Evolutionary conservation across 2,329 filamentous ascomycete species (phyloP), one percentile per base, ranked within the genome.

Genomic region (Verticillium nonalfalfae): DNA sequence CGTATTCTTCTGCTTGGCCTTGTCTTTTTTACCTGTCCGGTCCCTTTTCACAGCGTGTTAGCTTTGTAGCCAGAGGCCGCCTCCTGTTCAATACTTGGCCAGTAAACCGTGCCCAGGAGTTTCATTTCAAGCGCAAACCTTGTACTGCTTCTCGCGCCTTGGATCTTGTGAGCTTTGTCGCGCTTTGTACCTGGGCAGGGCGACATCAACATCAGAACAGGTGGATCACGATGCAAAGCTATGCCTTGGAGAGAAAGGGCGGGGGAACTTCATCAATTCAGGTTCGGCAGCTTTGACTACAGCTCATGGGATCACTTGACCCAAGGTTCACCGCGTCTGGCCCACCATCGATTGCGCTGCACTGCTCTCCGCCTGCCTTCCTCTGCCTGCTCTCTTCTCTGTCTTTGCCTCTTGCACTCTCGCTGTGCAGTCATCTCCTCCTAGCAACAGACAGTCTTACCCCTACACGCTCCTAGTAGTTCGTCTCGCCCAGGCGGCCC

Each of bases 211-310:
- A 13, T 13, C 35, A 36, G 13, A 13, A 36, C 35, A 10, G 9
- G 35, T 4, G 13, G 13, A 36, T 36, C 9, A 36, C 35, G 6
- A 13, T 9, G 13, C 35, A 36, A 10, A 34, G 14, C 33, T 50
- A 56, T 11, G 3, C 35, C 11, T 4, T 36, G 21, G n/a, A n/a
- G 15, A 33, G 11, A n/a, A 21, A 62, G 21, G 62, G n/a, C 4
- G 9, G 62, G 61, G 62, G 62, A 61, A 64, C 60, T 57, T 62
- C 59, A 64, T 64, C 60, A 55, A 59, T 62, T 59, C 59, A 55
- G 58, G 58, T 63, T 50, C 60, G 55, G 52, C 52, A 60, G 52
- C 62, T 45, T 45, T 55, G 59, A 59, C 50, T 56, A 54, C 26
- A 59, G 62, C 57, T 55, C 45, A 52, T 52, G 58, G 31, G 36